A percentile compares a stretch with the other conserved stretches of the same genome.
Conservation (phyloP, 2,329 filamentous ascomycete species). For the Aureobasidium musti region DNA sequence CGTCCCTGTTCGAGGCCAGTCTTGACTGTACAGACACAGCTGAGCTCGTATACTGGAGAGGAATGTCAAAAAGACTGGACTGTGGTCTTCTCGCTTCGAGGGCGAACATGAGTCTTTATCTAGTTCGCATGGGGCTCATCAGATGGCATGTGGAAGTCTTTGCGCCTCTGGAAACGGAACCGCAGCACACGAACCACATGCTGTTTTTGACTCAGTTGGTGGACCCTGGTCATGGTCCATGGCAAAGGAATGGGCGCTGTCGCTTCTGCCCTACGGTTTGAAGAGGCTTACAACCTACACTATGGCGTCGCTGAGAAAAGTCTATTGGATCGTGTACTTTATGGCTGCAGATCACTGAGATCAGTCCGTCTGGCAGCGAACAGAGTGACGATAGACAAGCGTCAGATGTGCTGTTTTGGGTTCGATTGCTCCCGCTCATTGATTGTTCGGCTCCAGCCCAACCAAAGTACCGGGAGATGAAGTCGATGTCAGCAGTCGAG, state of each 20-base stretch:
- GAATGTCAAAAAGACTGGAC: constrained; percentile 22
- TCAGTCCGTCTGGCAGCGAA: not conserved
- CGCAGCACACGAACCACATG: constrained; percentile 26
- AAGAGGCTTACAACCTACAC: constrained; percentile 20
- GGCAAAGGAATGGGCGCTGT: not conserved
- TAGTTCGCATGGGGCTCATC: not conserved
- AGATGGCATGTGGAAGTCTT: constrained; percentile 19
- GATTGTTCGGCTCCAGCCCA: not conserved
- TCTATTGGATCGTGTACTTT: not conserved
- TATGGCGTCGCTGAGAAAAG: constrained; percentile 17
- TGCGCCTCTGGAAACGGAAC: constrained; percentile 27
- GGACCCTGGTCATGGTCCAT: constrained; percentile 16
- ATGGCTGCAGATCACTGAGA: constrained; percentile 23
- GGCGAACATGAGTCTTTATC: constrained; percentile 17
- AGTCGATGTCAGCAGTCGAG: not conserved
- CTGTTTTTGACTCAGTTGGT: constrained; percentile 26
- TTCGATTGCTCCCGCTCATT: not conserved
- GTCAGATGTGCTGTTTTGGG: constrained; percentile 12
- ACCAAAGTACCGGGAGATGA: not conserved
- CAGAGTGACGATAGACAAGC: constrained; percentile 7
- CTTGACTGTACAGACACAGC: constrained; percentile 17
- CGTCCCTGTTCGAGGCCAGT: constrained; percentile 27
- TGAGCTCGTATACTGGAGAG: constrained; percentile 12
- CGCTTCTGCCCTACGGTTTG: constrained; percentile 22
- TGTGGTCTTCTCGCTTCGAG: constrained; percentile 12